Conservation (phyloP, 306 rosid genomes). For the Sindora glabra region DNA sequence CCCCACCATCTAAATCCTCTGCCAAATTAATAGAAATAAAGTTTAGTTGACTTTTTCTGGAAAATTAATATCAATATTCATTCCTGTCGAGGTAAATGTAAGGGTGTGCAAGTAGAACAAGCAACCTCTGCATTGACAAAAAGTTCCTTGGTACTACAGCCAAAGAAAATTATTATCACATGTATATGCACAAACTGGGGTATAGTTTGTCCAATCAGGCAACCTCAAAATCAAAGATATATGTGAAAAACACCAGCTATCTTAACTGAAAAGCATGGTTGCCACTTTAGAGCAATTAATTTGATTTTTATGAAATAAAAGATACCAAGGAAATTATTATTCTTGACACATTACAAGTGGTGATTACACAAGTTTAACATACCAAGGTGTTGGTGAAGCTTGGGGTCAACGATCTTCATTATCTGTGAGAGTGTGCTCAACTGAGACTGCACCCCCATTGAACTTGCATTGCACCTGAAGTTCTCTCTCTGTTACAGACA, state of each 20-base stretch:
- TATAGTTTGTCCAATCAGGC: background rate
- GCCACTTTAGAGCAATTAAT: background rate
- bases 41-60: background rate
- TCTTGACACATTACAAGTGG: background rate
- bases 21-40: constrained; percentile 30
- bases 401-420: constrained; percentile 76
- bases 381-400: constrained; percentile 98
- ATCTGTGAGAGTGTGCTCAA: constrained; percentile 85
- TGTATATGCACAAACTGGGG: background rate
- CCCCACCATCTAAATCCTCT: constrained; percentile 96
- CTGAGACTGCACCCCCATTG: constrained; percentile 93
- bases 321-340: constrained; percentile 7
- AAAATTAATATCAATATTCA: constrained; percentile 1
- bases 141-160: background rate
- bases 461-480: constrained; percentile 61
- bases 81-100: background rate
- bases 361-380: constrained; percentile 13
- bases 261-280: background rate
- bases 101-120: background rate
- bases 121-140: background rate
- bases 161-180: background rate
- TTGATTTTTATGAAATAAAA: background rate
- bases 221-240: background rate
- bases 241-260: background rate
- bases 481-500: constrained; percentile 69